phyloP scores from a whole-genome alignment of 495 filamentous ascomycete species.

The Cercophora newfieldiana region DNA sequence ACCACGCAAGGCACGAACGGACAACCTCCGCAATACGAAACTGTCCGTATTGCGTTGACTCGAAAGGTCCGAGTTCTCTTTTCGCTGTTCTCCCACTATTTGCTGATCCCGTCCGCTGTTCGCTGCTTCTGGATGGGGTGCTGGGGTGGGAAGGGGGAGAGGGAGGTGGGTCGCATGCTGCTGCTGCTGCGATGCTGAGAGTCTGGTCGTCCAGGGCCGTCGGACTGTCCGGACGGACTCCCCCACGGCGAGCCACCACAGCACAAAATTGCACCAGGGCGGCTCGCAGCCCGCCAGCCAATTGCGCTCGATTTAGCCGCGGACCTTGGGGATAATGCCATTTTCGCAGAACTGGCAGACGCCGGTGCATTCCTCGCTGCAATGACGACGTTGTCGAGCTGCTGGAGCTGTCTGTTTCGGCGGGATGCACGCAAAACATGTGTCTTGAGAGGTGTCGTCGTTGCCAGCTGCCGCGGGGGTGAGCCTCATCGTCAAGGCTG shows the following conservation, averaged over 20 bases:
- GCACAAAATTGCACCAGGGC: slow-evolving; percentile 25
- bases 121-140: not conserved
- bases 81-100: slow-evolving; percentile 18
- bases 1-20: slow-evolving; percentile 6
- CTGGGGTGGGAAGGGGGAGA: not conserved
- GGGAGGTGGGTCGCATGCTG: slow-evolving; percentile 22
- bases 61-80: slow-evolving; percentile 15
- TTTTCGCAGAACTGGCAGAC: slow-evolving; percentile 3
- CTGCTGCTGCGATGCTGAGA: not conserved
- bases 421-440: not conserved
- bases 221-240: slow-evolving; percentile 33
- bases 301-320: slow-evolving; percentile 34
- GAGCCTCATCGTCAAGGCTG: slow-evolving; percentile 28
- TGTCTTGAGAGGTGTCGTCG: slow-evolving; percentile 23
- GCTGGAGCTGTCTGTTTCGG: not conserved
- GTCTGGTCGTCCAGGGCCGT: slow-evolving; percentile 17
- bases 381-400: not conserved
- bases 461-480: slow-evolving; percentile 26
- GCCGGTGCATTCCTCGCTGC: slow-evolving; percentile 6
- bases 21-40: slow-evolving; percentile 20
- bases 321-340: slow-evolving; percentile 23
- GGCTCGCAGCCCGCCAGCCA: slow-evolving; percentile 29
- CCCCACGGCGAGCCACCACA: slow-evolving; percentile 32
- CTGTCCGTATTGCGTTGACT: slow-evolving; percentile 15
- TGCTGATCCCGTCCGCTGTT: slow-evolving; percentile 25